phyloP scores from a whole-genome alignment of 768 basidiomycete genomes.

The Inosperma sp. region DNA sequence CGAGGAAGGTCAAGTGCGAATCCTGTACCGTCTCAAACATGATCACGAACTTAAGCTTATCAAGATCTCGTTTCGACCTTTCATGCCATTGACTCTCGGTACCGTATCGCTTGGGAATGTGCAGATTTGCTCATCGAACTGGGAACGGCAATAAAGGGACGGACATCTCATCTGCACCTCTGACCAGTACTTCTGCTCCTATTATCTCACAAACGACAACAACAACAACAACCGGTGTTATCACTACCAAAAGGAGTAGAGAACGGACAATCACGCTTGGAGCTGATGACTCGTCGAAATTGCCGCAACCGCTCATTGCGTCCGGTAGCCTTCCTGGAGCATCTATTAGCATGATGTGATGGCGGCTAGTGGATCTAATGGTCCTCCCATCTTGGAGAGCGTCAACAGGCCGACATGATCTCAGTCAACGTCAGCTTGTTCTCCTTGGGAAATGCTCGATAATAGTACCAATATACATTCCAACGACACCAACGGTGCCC shows the following conservation, averaged over 20 bases:
- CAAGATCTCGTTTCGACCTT: slow-evolving; percentile 56
- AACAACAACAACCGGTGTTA: not conserved
- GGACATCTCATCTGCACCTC: slow-evolving; percentile 18
- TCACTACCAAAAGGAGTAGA: slow-evolving; percentile 32
- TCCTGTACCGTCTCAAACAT: slow-evolving; percentile 24
- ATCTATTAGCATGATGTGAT: not conserved
- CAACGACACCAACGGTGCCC: not conserved
- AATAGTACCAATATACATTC: slow-evolving; percentile 33
- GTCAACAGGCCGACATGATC: slow-evolving; percentile 77
- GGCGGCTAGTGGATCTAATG: not conserved
- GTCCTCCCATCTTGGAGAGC: slow-evolving; percentile 60
- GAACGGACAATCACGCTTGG: slow-evolving; percentile 72
- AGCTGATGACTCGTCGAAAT: slow-evolving; percentile 53
- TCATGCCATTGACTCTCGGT: slow-evolving; percentile 65
- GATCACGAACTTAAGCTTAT: slow-evolving; percentile 30
- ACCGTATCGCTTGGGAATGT: slow-evolving; percentile 86
- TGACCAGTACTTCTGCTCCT: slow-evolving; percentile 42
- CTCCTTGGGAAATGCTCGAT: slow-evolving; percentile 81
- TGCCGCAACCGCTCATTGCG: slow-evolving; percentile 22
- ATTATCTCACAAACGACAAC: not conserved
- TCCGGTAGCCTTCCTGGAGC: not conserved
- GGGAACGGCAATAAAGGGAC: slow-evolving; percentile 24
- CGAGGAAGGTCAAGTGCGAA: slow-evolving; percentile 56
- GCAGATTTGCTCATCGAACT: slow-evolving; percentile 85
- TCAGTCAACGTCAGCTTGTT: slow-evolving; percentile 74